Conservation (phyloP, 495 filamentous ascomycete species). For the Aspergillus baeticus region DNA sequence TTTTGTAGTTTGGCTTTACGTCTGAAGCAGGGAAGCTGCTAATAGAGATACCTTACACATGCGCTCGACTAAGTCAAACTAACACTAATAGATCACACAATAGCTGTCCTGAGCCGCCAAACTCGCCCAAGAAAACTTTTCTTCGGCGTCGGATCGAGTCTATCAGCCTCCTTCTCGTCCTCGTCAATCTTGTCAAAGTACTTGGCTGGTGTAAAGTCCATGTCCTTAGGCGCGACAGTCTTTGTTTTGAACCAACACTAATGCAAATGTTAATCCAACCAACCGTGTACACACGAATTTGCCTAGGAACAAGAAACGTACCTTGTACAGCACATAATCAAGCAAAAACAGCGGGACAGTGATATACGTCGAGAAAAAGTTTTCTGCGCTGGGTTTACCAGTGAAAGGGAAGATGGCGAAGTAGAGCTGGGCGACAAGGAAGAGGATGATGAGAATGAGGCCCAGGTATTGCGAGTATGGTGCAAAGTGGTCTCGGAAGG, state of each 20-base stretch:
- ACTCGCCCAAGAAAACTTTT: background rate
- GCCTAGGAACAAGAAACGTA: background rate
- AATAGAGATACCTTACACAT: no score
- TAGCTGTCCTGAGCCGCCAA: constrained; percentile 1
- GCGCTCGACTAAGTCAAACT: no score
- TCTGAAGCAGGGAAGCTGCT: no score
- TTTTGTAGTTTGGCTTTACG: no score
- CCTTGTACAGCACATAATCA: constrained; percentile 30
- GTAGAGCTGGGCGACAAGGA: constrained; percentile 60
- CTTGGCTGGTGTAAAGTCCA: constrained; percentile 1
- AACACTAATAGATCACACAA: background rate
- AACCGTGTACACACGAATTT: no score
- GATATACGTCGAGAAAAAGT: constrained; percentile 28
- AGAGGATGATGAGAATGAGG: constrained; percentile 55
- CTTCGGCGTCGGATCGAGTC: background rate
- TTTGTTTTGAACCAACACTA: constrained; percentile 1
- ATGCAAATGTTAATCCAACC: background rate
- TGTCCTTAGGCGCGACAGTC: background rate
- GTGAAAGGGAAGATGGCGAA: constrained; percentile 37
- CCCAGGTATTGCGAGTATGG: constrained; percentile 60
- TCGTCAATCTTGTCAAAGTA: constrained; percentile 3
- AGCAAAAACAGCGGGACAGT: constrained; percentile 29
- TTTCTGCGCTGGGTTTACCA: constrained; percentile 25
- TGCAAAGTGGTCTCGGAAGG: constrained; percentile 56
- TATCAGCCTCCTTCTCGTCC: background rate